These are phyloP conservation scores for Yamadazyma siamensis DNA, from an alignment of 1,139 yeast genomes.

Conservation along the genomic window DNA sequence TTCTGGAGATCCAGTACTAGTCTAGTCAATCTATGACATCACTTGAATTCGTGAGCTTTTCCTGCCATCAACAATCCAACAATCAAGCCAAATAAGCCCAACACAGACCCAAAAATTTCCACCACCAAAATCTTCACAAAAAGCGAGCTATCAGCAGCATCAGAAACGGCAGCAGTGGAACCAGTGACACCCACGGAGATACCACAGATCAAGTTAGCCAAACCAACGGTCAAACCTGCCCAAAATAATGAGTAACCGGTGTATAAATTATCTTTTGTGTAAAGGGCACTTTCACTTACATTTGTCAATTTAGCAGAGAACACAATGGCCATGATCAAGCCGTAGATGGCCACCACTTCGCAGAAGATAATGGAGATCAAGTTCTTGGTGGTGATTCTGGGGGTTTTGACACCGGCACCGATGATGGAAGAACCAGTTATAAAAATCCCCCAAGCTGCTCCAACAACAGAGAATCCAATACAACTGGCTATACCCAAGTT, in stretches of 20 bases:
- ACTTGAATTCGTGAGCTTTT: conserved; percentile 89
- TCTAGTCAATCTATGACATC: too few species aligned
- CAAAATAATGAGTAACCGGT: conserved; percentile 94
- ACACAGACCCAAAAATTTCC: conserved; percentile 94
- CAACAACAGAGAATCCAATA: conserved; percentile 91
- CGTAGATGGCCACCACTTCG: conserved; percentile 98
- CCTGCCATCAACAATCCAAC: conserved; percentile 97
- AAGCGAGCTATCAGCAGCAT: conserved; percentile 94
- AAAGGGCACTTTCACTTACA: conserved; percentile 60
- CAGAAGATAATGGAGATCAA: conserved; percentile 95
- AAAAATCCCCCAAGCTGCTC: conserved; percentile 99
- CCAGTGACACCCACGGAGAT: conserved; percentile 97
- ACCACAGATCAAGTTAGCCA: conserved; percentile 93
- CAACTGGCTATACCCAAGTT: conserved; percentile 87
- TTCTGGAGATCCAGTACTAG: too few species aligned
- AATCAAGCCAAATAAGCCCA: conserved; percentile 91
- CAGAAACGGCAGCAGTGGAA: conserved; percentile 95
- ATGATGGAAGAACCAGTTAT: conserved; percentile 91
- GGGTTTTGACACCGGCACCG: conserved; percentile 98
- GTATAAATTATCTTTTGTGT: conserved; percentile 81
- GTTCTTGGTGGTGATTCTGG: conserved; percentile 95
- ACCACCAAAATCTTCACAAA: conserved; percentile 95
- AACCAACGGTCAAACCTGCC: conserved; percentile 97
- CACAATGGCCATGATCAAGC: conserved; percentile 96
- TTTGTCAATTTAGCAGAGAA: conserved; percentile 84